Evolutionary conservation across 257 asterid genomes (phyloP), one percentile per base, ranked within the genome.

Genomic region (Leptodermis oblonga): DNA sequence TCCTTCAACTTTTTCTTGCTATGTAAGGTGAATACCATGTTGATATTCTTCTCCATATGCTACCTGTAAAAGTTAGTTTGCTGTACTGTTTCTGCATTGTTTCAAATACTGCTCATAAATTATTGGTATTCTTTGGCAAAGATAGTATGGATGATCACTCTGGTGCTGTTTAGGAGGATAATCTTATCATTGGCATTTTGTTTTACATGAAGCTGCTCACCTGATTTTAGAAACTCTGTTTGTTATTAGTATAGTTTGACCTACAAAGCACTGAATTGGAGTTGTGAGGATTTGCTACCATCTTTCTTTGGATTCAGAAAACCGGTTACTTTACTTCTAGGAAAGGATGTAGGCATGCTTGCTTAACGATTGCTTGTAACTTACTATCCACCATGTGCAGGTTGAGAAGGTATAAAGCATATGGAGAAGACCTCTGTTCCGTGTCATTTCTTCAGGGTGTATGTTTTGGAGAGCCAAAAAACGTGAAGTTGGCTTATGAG

Each of bases 1-100:
- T 62, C 61, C 56, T 64, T 61, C 28, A 26, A 5, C 9, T 65
- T 41, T 60, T 54, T 52, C 25, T n/a, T 74, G 56, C 10, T 7
- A 31, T 20, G 9, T 46, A 26, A 9, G 36, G n/a, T 15, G 51
- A 62, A 34, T 18, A 23, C 20, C 48, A 0, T n/a, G 33, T 22
- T 22, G 61, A 7, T 23, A 4, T 26, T 14, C 63, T 55, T 31
- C 36, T 34, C 41, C 14, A 53, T 18, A 15, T 46, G 25, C 31
- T n/a, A 39, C 42, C 18, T 4, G 37, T 34, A 13, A 31, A 25
- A 62, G 56, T 48, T 62, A 34, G 17, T 22, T 62, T 23, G 4
- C 33, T 31, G 18, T 41, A 14, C 52, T 11, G 12, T 23, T 12
- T 62, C 30, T 62, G 26, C 12, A 4, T 20, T 48, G 20, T 48